Evolutionary conservation across 495 filamentous ascomycete genomes (phyloP).

Genomic region (Penicillium paradoxum): DNA sequence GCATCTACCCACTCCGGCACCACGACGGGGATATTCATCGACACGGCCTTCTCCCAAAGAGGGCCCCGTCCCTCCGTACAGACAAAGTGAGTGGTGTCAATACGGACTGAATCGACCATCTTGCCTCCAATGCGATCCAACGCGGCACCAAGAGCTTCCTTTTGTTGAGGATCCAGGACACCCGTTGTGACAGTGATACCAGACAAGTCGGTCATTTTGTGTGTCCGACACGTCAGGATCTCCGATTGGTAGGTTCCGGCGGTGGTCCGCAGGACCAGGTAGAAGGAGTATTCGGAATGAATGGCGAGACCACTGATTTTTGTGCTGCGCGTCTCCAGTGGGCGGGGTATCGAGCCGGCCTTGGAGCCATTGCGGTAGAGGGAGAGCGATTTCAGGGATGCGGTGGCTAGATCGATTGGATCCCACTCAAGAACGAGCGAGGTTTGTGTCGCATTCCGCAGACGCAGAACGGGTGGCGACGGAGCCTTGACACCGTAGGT

Average conservation of each 20-base stretch:
- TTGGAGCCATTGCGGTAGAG: slow-evolving; percentile 95
- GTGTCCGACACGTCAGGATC: slow-evolving; percentile 79
- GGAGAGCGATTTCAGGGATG: slow-evolving; percentile 78
- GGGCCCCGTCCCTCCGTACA: slow-evolving; percentile 91
- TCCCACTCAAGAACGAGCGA: slow-evolving; percentile 98
- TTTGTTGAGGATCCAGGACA: slow-evolving; percentile 67
- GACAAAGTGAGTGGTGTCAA: slow-evolving; percentile 98
- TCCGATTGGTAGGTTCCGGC: slow-evolving; percentile 85
- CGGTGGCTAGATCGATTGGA: slow-evolving; percentile 86
- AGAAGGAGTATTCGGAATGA: slow-evolving; percentile 93
- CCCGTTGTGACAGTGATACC: slow-evolving; percentile 95
- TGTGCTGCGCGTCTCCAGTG: slow-evolving; percentile 78
- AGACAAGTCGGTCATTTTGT: slow-evolving; percentile 97
- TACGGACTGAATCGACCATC: slow-evolving; percentile 82
- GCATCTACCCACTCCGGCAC: slow-evolving; percentile 94
- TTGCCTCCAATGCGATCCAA: slow-evolving; percentile 89
- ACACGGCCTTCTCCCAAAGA: slow-evolving; percentile 90
- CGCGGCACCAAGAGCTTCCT: slow-evolving; percentile 67
- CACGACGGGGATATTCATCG: slow-evolving; percentile 99
- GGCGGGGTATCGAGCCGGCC: slow-evolving; percentile 86
- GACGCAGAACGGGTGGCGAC: slow-evolving; percentile 73
- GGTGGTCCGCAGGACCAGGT: slow-evolving; percentile 81
- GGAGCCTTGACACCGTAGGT: slow-evolving; percentile 82
- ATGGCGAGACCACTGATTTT: slow-evolving; percentile 97
- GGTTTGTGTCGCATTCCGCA: slow-evolving; percentile 94